Evolutionary conservation across 1,139 yeast genomes (phyloP).

Genomic region (Diutina neorugosa): DNA sequence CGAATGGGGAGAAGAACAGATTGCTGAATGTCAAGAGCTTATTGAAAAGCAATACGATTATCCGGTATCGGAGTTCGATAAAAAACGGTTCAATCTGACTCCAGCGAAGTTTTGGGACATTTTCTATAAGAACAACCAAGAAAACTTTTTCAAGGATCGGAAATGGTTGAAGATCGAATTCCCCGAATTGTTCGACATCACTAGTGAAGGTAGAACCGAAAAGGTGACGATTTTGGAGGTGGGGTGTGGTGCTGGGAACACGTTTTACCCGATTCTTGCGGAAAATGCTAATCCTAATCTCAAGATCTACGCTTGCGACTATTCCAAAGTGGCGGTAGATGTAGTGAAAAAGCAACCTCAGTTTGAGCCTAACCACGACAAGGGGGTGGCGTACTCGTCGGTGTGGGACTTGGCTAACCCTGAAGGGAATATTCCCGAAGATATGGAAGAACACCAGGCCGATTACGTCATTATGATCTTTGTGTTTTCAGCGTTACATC

Average conservation of each 20-base stretch:
- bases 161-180: conserved; percentile 95
- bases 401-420: conserved; percentile 94
- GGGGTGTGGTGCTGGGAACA: conserved; percentile 98
- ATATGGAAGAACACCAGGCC: conserved; percentile 67
- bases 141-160: conserved; percentile 90
- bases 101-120: conserved; percentile 96
- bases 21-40: conserved; percentile 59
- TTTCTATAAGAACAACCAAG: conserved; percentile 80
- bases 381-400: conserved; percentile 63
- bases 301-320: conserved; percentile 77
- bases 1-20: conserved; percentile 93
- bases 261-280: conserved; percentile 76
- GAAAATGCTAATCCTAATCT: conserved; percentile 75
- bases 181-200: conserved; percentile 71
- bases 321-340: conserved; percentile 82
- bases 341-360: conserved; percentile 54
- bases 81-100: conserved; percentile 60
- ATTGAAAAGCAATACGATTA: conserved; percentile 63
- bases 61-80: conserved; percentile 84
- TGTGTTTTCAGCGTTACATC: conserved; percentile 86
- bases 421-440: conserved; percentile 68
- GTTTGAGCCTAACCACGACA: conserved; percentile 33
- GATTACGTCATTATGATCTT: conserved; percentile 90
- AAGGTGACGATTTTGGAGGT: conserved; percentile 71
- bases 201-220: conserved; percentile 53